Evolutionary conservation across 495 filamentous ascomycete genomes (phyloP), one percentile per base, ranked within the genome.

Genomic region (Annulohypoxylon nitens): DNA sequence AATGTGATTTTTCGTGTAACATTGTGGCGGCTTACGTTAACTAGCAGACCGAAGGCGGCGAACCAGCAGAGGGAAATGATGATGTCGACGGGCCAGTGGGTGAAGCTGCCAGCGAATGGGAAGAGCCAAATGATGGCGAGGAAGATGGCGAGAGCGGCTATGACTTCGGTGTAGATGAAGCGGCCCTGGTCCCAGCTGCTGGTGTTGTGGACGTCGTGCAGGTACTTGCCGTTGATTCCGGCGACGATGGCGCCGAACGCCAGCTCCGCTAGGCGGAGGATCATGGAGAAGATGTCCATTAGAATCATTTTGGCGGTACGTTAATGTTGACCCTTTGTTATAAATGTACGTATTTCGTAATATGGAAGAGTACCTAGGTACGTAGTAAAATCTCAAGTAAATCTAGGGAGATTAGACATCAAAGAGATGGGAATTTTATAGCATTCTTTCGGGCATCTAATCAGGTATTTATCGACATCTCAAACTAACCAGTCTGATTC

Each of bases 1-100:
- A 30, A 3, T 6, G 30, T 3, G 3, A 23, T 10, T 6, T 43
- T 30, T 47, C 5, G 14, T 18, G 12, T 43, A 23, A 12, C 12
- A 16, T 12, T 1, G 12, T 16, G 25, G 6, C 47, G 10, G 75
- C 79, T 79, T 63, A 86, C 86, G 69, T 90, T 82, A 54, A 92
- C 89, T 12, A 90, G 72, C 8, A 91, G 81, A 64, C 89, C 90
- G 67, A 91, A 91, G 20, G 86, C 86, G 11, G 88, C 87, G 68
- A 90, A 91, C 90, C 90, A 92, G 58, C 83, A 81, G 20, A 90
- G 75, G 23, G 85, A 87, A 54, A 92, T 83, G 64, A 90, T 36
- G 50, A 91, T 43, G 70, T 92, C 90, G 71, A 87, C 68, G 8
- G 82, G 82, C 81, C 81, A 86, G 75, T 84, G 82, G 63, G 82